Evolutionary conservation across 306 rosid genomes (phyloP).

Genomic region (Myrica gale): DNA sequence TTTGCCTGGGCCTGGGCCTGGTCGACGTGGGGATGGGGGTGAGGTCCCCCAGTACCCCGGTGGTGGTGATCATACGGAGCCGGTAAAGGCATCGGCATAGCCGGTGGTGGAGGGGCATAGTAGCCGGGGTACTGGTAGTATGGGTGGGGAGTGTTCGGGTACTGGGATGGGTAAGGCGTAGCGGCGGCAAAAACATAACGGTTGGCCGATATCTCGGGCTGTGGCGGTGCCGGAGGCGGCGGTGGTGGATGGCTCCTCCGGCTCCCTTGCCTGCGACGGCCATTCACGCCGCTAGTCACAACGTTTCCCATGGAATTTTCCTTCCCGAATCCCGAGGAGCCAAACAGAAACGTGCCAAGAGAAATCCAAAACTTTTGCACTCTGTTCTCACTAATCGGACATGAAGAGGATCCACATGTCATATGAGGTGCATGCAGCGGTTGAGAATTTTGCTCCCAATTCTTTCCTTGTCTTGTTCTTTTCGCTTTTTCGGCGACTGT

Average conservation of each 20-base stretch:
- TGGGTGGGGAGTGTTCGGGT: slow-evolving; percentile 38
- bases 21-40: slow-evolving; percentile 38
- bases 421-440: neutral
- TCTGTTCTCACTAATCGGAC: neutral
- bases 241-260: slow-evolving; percentile 67
- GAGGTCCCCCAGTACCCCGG: slow-evolving; percentile 26
- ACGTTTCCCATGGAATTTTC: slow-evolving; percentile 65
- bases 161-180: slow-evolving; percentile 60
- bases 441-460: neutral
- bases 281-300: slow-evolving; percentile 49
- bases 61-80: slow-evolving; percentile 80
- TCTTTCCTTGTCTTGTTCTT: neutral
- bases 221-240: slow-evolving; percentile 53
- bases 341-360: neutral
- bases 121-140: slow-evolving; percentile 66
- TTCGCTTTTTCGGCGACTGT: neutral
- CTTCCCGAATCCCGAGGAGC: neutral
- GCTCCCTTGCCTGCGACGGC: slow-evolving; percentile 54
- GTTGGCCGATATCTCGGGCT: slow-evolving; percentile 60
- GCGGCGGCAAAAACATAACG: slow-evolving; percentile 63
- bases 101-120: slow-evolving; percentile 53
- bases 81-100: slow-evolving; percentile 58
- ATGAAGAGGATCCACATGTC: neutral
- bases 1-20: slow-evolving; percentile 36
- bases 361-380: neutral